Conservation (phyloP, 2,329 filamentous ascomycete genomes). For the Chlorencoelia australis region DNA sequence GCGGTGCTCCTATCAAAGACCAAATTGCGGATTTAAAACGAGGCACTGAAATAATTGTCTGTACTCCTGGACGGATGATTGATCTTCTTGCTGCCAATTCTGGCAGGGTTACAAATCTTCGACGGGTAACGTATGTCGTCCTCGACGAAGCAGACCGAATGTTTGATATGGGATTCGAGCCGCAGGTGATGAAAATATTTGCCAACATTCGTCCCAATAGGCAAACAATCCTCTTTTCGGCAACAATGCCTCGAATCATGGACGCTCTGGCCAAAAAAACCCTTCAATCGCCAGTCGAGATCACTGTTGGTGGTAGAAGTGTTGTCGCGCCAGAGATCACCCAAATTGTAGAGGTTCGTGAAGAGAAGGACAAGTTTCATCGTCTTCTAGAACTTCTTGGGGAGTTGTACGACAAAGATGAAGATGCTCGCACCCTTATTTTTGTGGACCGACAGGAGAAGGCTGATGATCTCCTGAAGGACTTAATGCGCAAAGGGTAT, state of each 20-base stretch:
- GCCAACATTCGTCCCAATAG: slow-evolving; percentile 83
- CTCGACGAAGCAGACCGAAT: slow-evolving; percentile 96
- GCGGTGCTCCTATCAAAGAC: slow-evolving; percentile 90
- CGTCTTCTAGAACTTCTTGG: slow-evolving; percentile 80
- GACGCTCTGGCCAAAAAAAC: slow-evolving; percentile 85
- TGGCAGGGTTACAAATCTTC: slow-evolving; percentile 86
- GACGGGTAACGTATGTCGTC: slow-evolving; percentile 84
- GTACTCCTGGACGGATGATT: slow-evolving; percentile 90
- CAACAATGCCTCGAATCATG: slow-evolving; percentile 91
- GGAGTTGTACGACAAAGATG: slow-evolving; percentile 74
- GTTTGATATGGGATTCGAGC: slow-evolving; percentile 99
- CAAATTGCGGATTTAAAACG: slow-evolving; percentile 95
- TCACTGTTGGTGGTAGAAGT: slow-evolving; percentile 80
- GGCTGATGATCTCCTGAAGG: slow-evolving; percentile 68
- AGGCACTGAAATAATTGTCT: slow-evolving; percentile 89
- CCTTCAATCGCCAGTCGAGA: slow-evolving; percentile 75
- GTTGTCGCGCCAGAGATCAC: slow-evolving; percentile 87
- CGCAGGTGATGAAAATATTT: slow-evolving; percentile 95
- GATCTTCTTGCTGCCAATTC: slow-evolving; percentile 89
- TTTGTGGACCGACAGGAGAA: slow-evolving; percentile 92
- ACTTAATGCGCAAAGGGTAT: slow-evolving; percentile 74
- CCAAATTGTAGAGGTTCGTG: slow-evolving; percentile 80
- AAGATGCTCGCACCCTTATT: slow-evolving; percentile 80
- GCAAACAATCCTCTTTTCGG: slow-evolving; percentile 92
- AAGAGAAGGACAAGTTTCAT: slow-evolving; percentile 73